Conservation (phyloP, 805 yeast species). For the Candida schatavii region DNA sequence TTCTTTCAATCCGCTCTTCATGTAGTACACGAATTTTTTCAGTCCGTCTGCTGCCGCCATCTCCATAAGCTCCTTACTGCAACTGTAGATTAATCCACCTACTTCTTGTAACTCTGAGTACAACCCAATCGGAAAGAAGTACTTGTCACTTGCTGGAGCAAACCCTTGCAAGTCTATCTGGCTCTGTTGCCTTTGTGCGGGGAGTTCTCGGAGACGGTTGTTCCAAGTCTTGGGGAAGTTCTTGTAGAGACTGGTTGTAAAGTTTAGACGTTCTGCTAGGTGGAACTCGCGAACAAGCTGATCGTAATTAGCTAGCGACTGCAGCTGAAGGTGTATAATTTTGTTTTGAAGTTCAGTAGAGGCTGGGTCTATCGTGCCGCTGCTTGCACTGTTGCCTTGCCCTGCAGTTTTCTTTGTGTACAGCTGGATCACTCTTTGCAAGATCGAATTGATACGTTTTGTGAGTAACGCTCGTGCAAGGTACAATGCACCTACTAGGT, state of each 20-base stretch:
- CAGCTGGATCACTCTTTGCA: conserved; percentile 21
- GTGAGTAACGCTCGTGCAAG: conserved; percentile 27
- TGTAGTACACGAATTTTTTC: conserved; percentile 11
- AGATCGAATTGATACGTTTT: conserved; percentile 28
- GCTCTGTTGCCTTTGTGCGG: conserved; percentile 4
- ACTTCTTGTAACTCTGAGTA: conserved; percentile 34
- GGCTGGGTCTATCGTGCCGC: background rate
- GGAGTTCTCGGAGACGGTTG: conserved; percentile 12
- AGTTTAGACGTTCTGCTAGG: conserved; percentile 22
- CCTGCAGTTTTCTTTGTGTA: conserved; percentile 15
- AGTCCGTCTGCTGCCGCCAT: background rate
- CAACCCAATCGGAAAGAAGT: conserved; percentile 36
- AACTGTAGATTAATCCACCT: conserved; percentile 26
- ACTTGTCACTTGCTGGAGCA: conserved; percentile 22
- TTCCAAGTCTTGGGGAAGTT: conserved; percentile 33
- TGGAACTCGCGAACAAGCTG: conserved; percentile 21
- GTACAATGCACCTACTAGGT: conserved; percentile 26
- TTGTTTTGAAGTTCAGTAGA: conserved; percentile 16
- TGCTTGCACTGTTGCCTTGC: conserved; percentile 1
- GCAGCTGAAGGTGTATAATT: conserved; percentile 27
- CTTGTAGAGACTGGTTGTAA: conserved; percentile 19
- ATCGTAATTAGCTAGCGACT: conserved; percentile 22
- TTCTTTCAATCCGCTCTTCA: conserved; percentile 14
- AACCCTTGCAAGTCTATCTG: conserved; percentile 13
- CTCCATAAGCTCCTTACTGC: conserved; percentile 32